Evolutionary conservation across 2,329 filamentous ascomycete species (phyloP), one percentile per base, ranked within the genome.

Genomic region (Epichloe amarillans): DNA sequence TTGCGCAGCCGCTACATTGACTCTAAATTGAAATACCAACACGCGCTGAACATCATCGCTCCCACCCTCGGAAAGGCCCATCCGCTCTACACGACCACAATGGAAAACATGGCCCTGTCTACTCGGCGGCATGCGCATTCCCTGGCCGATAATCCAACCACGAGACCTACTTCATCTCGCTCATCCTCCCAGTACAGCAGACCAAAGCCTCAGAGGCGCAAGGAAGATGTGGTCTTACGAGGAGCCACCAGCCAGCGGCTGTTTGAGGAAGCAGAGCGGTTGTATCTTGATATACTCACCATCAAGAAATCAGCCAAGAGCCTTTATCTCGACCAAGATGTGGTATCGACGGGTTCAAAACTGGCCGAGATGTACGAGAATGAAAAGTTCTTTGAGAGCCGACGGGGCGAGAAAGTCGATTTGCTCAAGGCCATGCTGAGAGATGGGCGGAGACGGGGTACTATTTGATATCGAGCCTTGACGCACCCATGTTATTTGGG

Each of bases 331-430:
- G 53, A 60, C 23, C 54, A 56, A 17, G 51, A 58, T 19, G 44
- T 62, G 15, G 10, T 59, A 40, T 50, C 51, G 10, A 61, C 61
- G 10, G 59, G 53, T 7, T 57, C 56, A 4, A 58, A 62, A 51
- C 42, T 62, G 47, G 52, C 52, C 15, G 58, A 63, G 50, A 62
- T 62, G 60, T 62, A 61, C 41, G 59, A 62, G 47, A 57, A 55
- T 17, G 61, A 62, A 42, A 44, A 48, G 3, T 62, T 60, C 43
- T 63, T 59, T 23, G 57, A 56, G 12, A 47, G 52, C 15, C 54
- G 51, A 3, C 51, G 58, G 5, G 53, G 30, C n/a, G 55, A 57
- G 21, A 60, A 58, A 44, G 50, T 59, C 11, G 40, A 39, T 5
- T 41, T 43, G 21, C 38, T 53, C 36, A 39, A 12, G 21, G 26